Evolutionary conservation across 345 rosid species (phyloP).

Genomic region (Sonneratia alba): DNA sequence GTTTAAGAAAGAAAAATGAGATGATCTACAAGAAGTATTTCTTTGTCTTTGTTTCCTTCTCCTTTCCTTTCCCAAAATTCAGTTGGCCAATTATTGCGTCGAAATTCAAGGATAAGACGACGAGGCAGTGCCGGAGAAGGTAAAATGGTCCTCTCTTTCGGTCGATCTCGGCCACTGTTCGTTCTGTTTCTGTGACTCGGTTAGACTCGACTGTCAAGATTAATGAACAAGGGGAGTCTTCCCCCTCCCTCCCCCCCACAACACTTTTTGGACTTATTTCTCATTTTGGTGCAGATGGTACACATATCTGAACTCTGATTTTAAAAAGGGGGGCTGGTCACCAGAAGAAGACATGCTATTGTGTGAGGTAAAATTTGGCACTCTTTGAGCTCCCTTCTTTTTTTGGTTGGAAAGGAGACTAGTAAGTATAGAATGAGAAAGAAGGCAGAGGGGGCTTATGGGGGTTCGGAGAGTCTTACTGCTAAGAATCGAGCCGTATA

Average conservation of each 20-base stretch:
- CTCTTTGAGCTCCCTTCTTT: too few species aligned
- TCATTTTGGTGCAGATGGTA: constrained; percentile 54
- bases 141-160: constrained; percentile 4
- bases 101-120: constrained; percentile 80
- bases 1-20: too few species aligned
- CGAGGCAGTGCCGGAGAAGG: constrained; percentile 99
- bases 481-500: too few species aligned
- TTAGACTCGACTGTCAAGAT: too few species aligned
- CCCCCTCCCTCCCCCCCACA: too few species aligned
- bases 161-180: background rate
- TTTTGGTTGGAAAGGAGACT: too few species aligned
- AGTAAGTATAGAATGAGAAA: too few species aligned
- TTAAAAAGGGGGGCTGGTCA: constrained; percentile 99
- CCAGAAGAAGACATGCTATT: constrained; percentile 92
- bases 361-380: constrained; percentile 55
- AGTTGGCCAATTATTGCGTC: constrained; percentile 97
- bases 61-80: constrained; percentile 11
- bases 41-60: constrained; percentile 2
- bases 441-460: too few species aligned
- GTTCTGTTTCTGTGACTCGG: background rate
- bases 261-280: background rate
- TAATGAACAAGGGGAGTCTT: too few species aligned
- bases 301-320: constrained; percentile 89
- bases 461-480: too few species aligned
- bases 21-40: background rate